phyloP scores from a whole-genome alignment of 2,329 filamentous ascomycete genomes.

The Thelonectria rubi region DNA sequence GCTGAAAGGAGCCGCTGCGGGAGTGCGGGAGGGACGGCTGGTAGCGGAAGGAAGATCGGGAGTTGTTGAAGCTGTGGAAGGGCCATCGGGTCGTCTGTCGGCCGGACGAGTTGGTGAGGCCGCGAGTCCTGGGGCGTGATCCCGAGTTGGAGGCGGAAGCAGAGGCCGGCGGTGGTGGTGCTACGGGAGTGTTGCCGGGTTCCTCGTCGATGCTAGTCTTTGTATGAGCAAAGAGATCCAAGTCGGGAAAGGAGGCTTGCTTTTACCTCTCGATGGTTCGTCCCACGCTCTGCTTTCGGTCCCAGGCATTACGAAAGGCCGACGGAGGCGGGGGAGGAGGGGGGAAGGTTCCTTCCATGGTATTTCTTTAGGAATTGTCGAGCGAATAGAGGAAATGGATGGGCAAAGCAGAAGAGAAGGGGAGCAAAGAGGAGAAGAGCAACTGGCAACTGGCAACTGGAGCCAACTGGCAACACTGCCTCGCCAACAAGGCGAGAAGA shows the following conservation, averaged over 20 bases:
- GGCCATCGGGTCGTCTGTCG: constrained; percentile 41
- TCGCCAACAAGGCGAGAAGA: constrained; percentile 22
- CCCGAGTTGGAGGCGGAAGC: constrained; percentile 28
- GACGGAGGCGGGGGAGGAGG: constrained; percentile 35
- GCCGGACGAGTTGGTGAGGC: constrained; percentile 39
- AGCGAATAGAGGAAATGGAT: constrained; percentile 10
- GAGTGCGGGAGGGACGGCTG: constrained; percentile 31
- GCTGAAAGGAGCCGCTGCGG: constrained; percentile 34
- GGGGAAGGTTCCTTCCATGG: constrained; percentile 36
- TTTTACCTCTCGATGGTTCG: constrained; percentile 41
- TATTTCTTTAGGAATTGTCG: constrained; percentile 19
- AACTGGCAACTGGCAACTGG: constrained; percentile 21
- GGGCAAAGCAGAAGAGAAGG: constrained; percentile 9
- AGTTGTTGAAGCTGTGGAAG: constrained; percentile 43
- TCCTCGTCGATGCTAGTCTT: constrained; percentile 39
- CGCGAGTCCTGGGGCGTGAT: constrained; percentile 35
- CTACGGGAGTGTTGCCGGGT: constrained; percentile 27
- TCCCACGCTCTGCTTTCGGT: constrained; percentile 34
- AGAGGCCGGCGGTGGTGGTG: constrained; percentile 16
- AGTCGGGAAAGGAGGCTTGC: too few species aligned
- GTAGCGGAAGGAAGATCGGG: constrained; percentile 38
- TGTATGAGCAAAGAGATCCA: constrained; percentile 5
- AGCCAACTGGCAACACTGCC: constrained; percentile 33
- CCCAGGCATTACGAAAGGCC: constrained; percentile 34
- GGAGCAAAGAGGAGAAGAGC: background rate